Evolutionary conservation across 371 early-diverging fungal species (phyloP), one percentile per base, ranked within the genome.

Genomic region (Mortierella sp.): DNA sequence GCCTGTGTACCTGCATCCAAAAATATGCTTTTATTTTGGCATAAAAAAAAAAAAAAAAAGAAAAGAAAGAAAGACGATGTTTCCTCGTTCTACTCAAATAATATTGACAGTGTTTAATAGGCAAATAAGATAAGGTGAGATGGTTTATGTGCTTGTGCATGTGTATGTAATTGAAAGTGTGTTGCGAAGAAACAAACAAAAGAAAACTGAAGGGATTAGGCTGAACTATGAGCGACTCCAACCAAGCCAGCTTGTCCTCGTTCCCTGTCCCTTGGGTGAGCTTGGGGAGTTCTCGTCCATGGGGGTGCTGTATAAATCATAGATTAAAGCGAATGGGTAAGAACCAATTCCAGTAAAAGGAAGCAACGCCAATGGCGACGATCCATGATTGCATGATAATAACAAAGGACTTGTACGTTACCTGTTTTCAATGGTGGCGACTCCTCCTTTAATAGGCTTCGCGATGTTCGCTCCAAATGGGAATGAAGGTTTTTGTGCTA

Each of bases 371-470:
- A 32, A 15, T 10, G 32, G 33, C 15, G 40, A 2, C 16, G 19
- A 3, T 2, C 28, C 28, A 28, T 28, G 28, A 28, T 28, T 28
- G 28, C 28, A 28, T 28, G 28, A 28, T 28, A 11, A 28, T 61
- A 57, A 1, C 38, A 59, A 58, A 59, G 36, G 16, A 16, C 0
- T 32, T 28, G 5, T 9, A 61, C 15, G 38, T 41, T 78, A 78
- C 78, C 61, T 40, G 40, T 52, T 68, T 24, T 71, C 81, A 15
- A 28, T 28, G 28, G 28, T 28, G 28, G 28, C 28, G 55, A 5
- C 92, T 36, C 96, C 94, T 41, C 98, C 98, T 62, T 97, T 91
- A 66, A 98, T 84, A 38, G 98, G 98, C 86, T 97, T 97, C 72
- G 97, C 97, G 71, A 98, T 96, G 58, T 96, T 88, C 28, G 28